phyloP scores from a whole-genome alignment of 495 filamentous ascomycete genomes.

The Tuber borchii region DNA sequence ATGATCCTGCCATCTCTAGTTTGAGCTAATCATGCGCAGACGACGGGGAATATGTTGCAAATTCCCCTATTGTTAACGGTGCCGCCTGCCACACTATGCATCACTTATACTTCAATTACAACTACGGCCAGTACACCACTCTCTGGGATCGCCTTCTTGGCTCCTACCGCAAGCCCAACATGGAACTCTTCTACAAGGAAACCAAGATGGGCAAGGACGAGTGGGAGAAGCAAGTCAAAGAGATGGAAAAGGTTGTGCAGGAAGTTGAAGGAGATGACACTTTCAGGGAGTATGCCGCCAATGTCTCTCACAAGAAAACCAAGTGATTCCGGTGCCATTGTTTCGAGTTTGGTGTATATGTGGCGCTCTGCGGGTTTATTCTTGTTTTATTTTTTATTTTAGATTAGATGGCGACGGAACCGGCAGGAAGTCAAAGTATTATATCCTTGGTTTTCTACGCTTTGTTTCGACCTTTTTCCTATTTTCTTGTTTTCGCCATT shows the following conservation, averaged over 20 bases:
- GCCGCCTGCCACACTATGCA: slow-evolving; percentile 96
- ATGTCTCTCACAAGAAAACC: slow-evolving; percentile 32
- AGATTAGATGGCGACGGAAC: neutral
- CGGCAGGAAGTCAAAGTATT: neutral
- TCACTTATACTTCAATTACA: slow-evolving; percentile 98
- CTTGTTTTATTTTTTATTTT: neutral
- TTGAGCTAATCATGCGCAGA: slow-evolving; percentile 44
- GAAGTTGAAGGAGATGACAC: slow-evolving; percentile 77
- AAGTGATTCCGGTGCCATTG: slow-evolving; percentile 6
- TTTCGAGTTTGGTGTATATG: neutral
- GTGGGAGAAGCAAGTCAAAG: slow-evolving; percentile 72
- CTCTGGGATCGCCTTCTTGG: slow-evolving; percentile 87
- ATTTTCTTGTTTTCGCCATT: neutral
- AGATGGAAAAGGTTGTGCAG: slow-evolving; percentile 79
- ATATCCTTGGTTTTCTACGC: neutral
- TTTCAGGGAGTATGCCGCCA: slow-evolving; percentile 36
- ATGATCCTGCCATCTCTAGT: neutral
- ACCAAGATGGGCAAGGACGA: slow-evolving; percentile 77
- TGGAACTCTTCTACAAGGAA: slow-evolving; percentile 78
- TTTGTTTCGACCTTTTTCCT: neutral
- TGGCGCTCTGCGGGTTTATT: slow-evolving; percentile 5
- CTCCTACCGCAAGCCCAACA: slow-evolving; percentile 82
- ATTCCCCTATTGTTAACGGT: slow-evolving; percentile 83
- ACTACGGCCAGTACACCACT: slow-evolving; percentile 95
- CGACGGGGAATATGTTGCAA: slow-evolving; percentile 90